Evolutionary conservation across 2,329 filamentous ascomycete species (phyloP), one percentile per base, ranked within the genome.

Genomic region (Talaromyces sp.): DNA sequence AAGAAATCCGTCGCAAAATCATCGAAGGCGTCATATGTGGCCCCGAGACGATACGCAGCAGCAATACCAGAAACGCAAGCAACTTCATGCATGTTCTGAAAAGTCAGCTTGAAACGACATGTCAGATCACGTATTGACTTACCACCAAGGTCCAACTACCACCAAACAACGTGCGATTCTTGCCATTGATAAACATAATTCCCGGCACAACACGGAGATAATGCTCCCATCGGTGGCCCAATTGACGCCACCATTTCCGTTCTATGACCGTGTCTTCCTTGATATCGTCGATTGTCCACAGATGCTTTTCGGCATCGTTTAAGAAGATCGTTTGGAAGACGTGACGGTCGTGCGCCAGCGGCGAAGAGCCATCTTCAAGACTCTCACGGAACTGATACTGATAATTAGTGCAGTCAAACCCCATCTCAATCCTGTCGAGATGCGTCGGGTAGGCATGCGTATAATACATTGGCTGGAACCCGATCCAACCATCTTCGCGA

Each of bases 401-500:
- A 76, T 92, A 91, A 73, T 91, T 90, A 43, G 87, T 89, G 77
- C 88, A 90, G 74, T 92, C 88, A 76, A 91, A 92, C 64, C 85
- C 88, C 82, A 81, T 86, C 72, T 86, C 84, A 41, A 82, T 83
- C 73, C 87, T 87, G 3, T 79, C 82, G 8, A 78, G 78, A 67
- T 85, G 83, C 22, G 80, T 69, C 0, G 77, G 75, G 70, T 87
- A 87, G 69, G 81, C 83, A 65, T 87, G 84, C 69, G 85, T 87
- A 69, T 83, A 82, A 74, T 87, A 87, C 84, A 87, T 87, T 39
- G 85, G 84, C 62, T 83, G 82, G 78, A 85, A 87, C 11, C 76
- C 74, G 7, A 68, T 64, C 69, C 74, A 74, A 48, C 78, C 79
- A 22, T 74, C 76, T 19, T 72, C 68, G n/a, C 70, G 70, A n/a